Conservation (phyloP, 2,329 filamentous ascomycete species). For the Orbilia quercus region DNA sequence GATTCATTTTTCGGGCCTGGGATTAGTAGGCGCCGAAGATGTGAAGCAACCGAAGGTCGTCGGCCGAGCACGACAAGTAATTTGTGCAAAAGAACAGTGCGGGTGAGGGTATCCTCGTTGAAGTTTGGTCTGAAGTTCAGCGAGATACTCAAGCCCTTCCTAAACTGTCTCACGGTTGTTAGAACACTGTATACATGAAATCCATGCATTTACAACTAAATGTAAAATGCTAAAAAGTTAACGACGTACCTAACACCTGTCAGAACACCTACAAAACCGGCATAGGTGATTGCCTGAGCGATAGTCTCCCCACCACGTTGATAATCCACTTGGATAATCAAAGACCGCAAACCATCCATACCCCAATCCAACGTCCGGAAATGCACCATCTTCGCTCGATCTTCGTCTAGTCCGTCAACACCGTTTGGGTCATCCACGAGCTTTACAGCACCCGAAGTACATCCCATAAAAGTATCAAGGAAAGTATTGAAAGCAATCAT, state of each 20-base stretch:
- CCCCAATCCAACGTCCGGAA: constrained; percentile 69
- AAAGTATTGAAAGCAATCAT: constrained; percentile 73
- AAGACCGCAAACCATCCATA: constrained; percentile 64
- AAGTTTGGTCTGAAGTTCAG: constrained; percentile 68
- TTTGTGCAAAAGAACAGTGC: constrained; percentile 66
- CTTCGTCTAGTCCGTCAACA: constrained; percentile 37
- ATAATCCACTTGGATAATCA: constrained; percentile 64
- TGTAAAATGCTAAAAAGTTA: background rate
- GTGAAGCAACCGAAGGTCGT: constrained; percentile 68
- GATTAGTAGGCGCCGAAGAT: constrained; percentile 64
- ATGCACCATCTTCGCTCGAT: constrained; percentile 65
- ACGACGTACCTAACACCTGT: constrained; percentile 66
- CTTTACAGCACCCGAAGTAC: constrained; percentile 70
- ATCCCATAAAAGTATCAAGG: constrained; percentile 73
- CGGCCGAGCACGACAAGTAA: constrained; percentile 69
- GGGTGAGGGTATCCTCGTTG: constrained; percentile 62
- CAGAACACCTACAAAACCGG: constrained; percentile 67
- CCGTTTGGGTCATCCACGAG: constrained; percentile 57
- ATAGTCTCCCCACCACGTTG: constrained; percentile 63
- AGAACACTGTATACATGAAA: no score
- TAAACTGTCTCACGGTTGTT: constrained; percentile 48
- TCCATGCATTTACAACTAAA: constrained; percentile 10
- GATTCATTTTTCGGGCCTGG: constrained; percentile 22
- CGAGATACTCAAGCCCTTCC: constrained; percentile 65
- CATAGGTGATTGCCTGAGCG: constrained; percentile 67